Conservation (phyloP, 345 rosid genomes). For the Theobroma cacao region DNA sequence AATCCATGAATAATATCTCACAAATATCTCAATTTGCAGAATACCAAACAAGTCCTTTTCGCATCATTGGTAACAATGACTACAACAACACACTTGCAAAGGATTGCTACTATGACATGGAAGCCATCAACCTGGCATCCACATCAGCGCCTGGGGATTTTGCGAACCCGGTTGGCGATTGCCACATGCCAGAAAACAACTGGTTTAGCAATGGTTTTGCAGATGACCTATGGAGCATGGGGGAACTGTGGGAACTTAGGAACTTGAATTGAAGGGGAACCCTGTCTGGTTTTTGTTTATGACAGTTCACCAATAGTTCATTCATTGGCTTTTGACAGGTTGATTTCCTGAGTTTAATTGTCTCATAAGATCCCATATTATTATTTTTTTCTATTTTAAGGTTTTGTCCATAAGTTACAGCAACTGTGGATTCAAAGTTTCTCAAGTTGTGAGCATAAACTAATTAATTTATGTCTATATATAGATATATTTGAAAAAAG, state of each 20-base stretch:
- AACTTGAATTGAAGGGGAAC: conserved; percentile 16
- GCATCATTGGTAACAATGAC: neutral
- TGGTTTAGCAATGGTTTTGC: conserved; percentile 33
- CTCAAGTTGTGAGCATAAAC: neutral
- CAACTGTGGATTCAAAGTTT: neutral
- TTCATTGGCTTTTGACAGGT: neutral
- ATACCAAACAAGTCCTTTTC: conserved; percentile 19
- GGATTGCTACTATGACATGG: conserved; percentile 30
- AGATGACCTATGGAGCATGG: conserved; percentile 40
- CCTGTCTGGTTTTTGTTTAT: neutral
- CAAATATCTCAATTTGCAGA: conserved; percentile 23
- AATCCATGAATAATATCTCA: conserved; percentile 20
- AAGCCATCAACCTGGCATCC: conserved; percentile 9
- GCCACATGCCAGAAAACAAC: conserved; percentile 22
- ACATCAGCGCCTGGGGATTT: conserved; percentile 17
- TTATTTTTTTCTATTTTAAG: neutral
- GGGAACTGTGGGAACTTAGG: conserved; percentile 34
- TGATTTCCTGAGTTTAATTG: neutral
- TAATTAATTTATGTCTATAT: neutral
- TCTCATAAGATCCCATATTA: neutral
- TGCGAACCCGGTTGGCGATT: conserved; percentile 4
- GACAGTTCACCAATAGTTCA: neutral
- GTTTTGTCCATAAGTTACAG: neutral
- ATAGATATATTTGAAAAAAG: neutral
- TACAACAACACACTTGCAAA: conserved; percentile 2